Evolutionary conservation across 805 yeast genomes (phyloP).

Genomic region (Saccharomycopsis sp.): DNA sequence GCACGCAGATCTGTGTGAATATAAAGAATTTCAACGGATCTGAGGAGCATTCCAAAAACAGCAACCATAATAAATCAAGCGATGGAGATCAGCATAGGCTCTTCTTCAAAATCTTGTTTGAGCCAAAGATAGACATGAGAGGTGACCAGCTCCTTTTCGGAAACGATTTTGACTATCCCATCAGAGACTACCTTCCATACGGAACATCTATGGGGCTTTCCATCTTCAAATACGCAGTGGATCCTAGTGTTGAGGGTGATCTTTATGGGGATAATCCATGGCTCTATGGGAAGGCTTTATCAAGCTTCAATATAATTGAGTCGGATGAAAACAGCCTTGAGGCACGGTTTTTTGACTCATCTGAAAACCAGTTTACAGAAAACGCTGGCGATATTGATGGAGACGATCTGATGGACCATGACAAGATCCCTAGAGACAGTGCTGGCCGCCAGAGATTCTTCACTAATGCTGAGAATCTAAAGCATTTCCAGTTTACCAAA

Average conservation of each 20-base stretch:
- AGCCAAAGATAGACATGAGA: constrained; percentile 28
- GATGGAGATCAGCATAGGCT: constrained; percentile 32
- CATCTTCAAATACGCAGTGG: constrained; percentile 51
- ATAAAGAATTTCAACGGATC: constrained; percentile 45
- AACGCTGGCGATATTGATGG: constrained; percentile 23
- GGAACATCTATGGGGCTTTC: constrained; percentile 49
- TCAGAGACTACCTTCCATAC: constrained; percentile 51
- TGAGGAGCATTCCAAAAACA: constrained; percentile 30
- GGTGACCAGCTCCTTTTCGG: constrained; percentile 61
- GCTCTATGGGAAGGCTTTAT: constrained; percentile 54
- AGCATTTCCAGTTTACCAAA: constrained; percentile 35
- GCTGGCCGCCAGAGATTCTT: constrained; percentile 40
- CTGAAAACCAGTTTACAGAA: constrained; percentile 13
- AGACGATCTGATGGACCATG: constrained; percentile 21
- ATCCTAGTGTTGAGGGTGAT: constrained; percentile 62
- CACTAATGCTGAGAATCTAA: constrained; percentile 33
- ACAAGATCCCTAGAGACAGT: constrained; percentile 31
- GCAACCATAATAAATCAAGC: constrained; percentile 28
- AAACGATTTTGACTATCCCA: constrained; percentile 57
- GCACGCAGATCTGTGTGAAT: constrained; percentile 34
- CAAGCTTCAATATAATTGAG: constrained; percentile 47
- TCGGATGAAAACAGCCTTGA: constrained; percentile 20
- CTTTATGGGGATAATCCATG: constrained; percentile 54
- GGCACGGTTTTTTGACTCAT: constrained; percentile 14
- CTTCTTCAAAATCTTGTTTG: constrained; percentile 33